These are phyloP conservation scores for Hymenochaete sp. DNA, from an alignment of 1,284 basidiomycete genomes.

Conservation along the genomic window DNA sequence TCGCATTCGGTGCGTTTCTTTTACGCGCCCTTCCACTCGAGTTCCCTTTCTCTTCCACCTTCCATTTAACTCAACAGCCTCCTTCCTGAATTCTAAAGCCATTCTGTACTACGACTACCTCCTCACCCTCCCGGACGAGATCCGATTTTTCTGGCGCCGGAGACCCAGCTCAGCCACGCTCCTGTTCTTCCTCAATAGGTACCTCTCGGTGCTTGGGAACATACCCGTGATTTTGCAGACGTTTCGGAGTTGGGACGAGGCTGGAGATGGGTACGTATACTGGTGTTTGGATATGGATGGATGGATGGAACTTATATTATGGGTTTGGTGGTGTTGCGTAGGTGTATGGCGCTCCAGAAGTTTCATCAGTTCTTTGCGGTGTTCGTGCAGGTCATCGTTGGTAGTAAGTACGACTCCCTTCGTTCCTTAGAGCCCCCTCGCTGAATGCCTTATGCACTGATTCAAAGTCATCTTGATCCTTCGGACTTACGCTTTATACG, in stretches of 20 bases:
- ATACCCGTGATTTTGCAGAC: conserved; percentile 11
- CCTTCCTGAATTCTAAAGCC: conserved; percentile 1
- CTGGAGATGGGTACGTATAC: conserved; percentile 3
- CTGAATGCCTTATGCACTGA: background rate
- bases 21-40: too few relatives aligned
- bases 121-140: conserved; percentile 12
- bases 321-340: background rate
- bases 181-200: conserved; percentile 16
- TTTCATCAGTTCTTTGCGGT: conserved; percentile 17
- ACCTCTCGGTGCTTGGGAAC: conserved; percentile 14
- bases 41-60: background rate
- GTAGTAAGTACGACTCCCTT: conserved; percentile 7
- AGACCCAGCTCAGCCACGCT: conserved; percentile 10
- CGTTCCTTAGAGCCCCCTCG: background rate
- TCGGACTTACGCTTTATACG: conserved; percentile 17
- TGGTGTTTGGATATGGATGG: background rate
- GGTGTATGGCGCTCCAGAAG: conserved; percentile 10
- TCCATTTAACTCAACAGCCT: background rate
- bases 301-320: background rate
- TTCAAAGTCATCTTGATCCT: conserved; percentile 14
- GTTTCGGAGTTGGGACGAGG: conserved; percentile 3
- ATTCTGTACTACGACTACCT: conserved; percentile 18
- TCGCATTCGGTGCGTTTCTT: conserved; percentile 11
- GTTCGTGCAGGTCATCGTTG: conserved; percentile 13
- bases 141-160: conserved; percentile 16